Conservation (phyloP, 164 flowering plant species). For the Euptelea pleiosperma region DNA sequence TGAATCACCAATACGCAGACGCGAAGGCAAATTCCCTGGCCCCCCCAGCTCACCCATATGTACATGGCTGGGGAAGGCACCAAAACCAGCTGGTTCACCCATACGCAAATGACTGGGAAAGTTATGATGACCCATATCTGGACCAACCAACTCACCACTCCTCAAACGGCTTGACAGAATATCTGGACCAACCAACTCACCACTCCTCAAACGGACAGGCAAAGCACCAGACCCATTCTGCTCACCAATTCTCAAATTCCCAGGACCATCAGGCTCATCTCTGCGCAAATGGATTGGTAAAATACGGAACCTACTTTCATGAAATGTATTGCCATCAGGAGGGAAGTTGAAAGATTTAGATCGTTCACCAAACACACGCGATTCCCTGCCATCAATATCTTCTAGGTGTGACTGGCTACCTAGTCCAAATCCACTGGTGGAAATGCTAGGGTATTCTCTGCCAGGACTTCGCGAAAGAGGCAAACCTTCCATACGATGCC, state of each 20-base stretch:
- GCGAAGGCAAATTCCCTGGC: constrained; percentile 40
- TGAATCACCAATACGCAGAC: constrained; percentile 38
- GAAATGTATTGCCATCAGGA: constrained; percentile 34
- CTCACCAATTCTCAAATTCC: constrained; percentile 36
- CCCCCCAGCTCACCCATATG: constrained; percentile 31
- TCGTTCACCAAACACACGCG: constrained; percentile 46
- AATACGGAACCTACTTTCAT: constrained; percentile 41
- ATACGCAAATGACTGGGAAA: constrained; percentile 27
- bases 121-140: too few relatives aligned
- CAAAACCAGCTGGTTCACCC: constrained; percentile 19
- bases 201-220: constrained; percentile 30
- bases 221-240: constrained; percentile 23
- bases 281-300: constrained; percentile 41
- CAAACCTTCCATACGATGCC: too few relatives aligned
- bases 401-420: too few relatives aligned
- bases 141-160: constrained; percentile 48
- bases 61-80: constrained; percentile 15
- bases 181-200: constrained; percentile 19
- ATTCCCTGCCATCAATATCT: constrained; percentile 50
- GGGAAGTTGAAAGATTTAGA: constrained; percentile 31
- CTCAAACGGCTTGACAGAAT: constrained; percentile 17
- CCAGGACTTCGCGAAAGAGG: constrained; percentile 47
- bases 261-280: constrained; percentile 55
- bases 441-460: constrained; percentile 44
- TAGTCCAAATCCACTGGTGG: constrained; percentile 42